Percentiles rank a stretch among this genome's conserved stretches.
These are phyloP conservation scores for Hypoxylon sp. DNA, from an alignment of 2,329 filamentous ascomycete species.

Conservation along the genomic window DNA sequence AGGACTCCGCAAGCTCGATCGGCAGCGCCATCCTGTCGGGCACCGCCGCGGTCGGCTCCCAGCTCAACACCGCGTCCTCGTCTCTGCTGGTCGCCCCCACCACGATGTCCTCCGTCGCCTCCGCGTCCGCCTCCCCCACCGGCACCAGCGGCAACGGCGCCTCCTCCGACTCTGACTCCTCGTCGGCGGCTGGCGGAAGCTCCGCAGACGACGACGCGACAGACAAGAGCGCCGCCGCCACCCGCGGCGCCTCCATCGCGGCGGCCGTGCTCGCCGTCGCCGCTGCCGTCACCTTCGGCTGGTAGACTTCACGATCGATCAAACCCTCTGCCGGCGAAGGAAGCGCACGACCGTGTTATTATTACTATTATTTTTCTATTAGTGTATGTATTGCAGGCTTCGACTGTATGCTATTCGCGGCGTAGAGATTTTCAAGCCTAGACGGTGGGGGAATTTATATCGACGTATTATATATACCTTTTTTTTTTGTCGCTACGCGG, in stretches of 20 bases:
- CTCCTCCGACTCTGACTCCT: conserved; percentile 1
- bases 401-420: conserved; percentile 10
- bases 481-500: neutral
- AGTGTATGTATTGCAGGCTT: conserved; percentile 22
- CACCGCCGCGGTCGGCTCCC: conserved; percentile 15
- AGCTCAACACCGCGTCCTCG: conserved; percentile 13
- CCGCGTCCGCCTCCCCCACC: neutral
- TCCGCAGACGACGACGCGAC: conserved; percentile 2
- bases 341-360: neutral
- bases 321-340: neutral
- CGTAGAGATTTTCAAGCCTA: conserved; percentile 1
- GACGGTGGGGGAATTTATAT: neutral
- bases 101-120: conserved; percentile 25
- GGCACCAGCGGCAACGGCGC: neutral
- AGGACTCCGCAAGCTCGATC: conserved; percentile 1
- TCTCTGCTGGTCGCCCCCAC: conserved; percentile 31
- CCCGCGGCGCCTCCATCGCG: conserved; percentile 35
- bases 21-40: conserved; percentile 20
- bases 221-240: conserved; percentile 19
- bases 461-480: conserved; percentile 2
- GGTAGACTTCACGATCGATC: conserved; percentile 28
- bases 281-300: conserved; percentile 37
- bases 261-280: conserved; percentile 40
- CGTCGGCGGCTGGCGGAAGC: neutral
- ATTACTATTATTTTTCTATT: too few species aligned